phyloP scores from a whole-genome alignment of 2,329 filamentous ascomycete genomes.

The Botryotinia convoluta region DNA sequence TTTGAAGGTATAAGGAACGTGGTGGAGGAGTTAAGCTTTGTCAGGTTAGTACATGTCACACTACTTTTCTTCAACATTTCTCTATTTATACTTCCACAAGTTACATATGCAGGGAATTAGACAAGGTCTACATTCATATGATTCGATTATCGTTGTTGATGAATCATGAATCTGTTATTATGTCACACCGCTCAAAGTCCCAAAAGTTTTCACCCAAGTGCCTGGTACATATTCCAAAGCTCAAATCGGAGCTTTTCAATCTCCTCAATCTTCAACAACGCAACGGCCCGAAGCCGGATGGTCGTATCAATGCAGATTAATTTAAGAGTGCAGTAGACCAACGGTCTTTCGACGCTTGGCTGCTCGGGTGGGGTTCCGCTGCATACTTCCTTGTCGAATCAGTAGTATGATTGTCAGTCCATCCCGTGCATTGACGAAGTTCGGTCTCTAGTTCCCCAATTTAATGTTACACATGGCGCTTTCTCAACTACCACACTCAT shows the following conservation, averaged over 20 bases:
- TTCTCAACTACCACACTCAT: background rate
- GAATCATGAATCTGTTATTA: background rate
- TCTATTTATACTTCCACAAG: background rate
- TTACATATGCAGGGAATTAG: background rate
- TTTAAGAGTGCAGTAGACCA: slow-evolving; percentile 1
- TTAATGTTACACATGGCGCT: slow-evolving; percentile 10
- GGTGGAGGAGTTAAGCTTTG: slow-evolving; percentile 68
- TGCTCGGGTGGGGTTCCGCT: slow-evolving; percentile 1
- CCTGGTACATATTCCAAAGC: slow-evolving; percentile 1
- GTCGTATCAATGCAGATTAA: background rate
- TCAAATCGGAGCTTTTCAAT: background rate
- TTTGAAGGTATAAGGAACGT: slow-evolving; percentile 59
- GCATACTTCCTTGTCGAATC: background rate
- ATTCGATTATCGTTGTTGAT: background rate
- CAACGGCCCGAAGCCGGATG: background rate
- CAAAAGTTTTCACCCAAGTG: background rate
- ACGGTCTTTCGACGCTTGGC: background rate
- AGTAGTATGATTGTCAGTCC: background rate
- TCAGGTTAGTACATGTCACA: slow-evolving; percentile 55
- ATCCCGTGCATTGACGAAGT: background rate
- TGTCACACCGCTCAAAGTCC: background rate
- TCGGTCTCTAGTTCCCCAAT: background rate
- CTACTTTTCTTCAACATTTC: slow-evolving; percentile 14
- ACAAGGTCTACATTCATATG: background rate
- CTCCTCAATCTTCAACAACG: background rate